Evolutionary conservation across 176 grass and related monocot species (phyloP).

Genomic region (Triticum dicoccoides): DNA sequence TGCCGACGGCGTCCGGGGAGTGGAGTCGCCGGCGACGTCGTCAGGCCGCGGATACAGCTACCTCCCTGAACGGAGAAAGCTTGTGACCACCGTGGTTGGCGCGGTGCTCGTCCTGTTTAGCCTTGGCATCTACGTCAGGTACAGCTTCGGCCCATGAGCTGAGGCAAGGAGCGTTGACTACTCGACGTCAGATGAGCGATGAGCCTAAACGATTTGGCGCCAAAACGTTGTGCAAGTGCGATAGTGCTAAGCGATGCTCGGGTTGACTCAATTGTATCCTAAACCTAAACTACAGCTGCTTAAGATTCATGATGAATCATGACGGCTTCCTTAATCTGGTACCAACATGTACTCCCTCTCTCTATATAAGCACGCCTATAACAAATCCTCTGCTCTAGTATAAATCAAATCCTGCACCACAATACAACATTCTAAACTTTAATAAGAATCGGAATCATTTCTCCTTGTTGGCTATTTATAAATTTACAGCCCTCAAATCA

Average conservation of each 20-base stretch:
- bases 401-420: neutral
- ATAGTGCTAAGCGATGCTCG: neutral
- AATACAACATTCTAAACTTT: neutral
- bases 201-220: neutral
- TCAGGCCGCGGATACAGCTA: neutral
- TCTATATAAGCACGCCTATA: neutral
- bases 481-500: too few relatives aligned
- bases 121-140: slow-evolving; percentile 41
- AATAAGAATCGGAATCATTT: too few relatives aligned
- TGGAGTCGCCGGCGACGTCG: neutral
- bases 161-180: neutral
- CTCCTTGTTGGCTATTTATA: too few relatives aligned
- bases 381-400: neutral
- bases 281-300: neutral
- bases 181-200: neutral
- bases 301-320: neutral
- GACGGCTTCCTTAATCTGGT: neutral
- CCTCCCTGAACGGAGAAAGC: neutral
- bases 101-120: slow-evolving; percentile 30
- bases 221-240: neutral
- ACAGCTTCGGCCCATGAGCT: slow-evolving; percentile 26
- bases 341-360: neutral
- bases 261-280: neutral
- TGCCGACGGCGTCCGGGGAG: neutral
- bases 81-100: slow-evolving; percentile 16